Evolutionary conservation across 495 filamentous ascomycete genomes (phyloP), one percentile per base, ranked within the genome.

Genomic region (Xylaria bambusicola): DNA sequence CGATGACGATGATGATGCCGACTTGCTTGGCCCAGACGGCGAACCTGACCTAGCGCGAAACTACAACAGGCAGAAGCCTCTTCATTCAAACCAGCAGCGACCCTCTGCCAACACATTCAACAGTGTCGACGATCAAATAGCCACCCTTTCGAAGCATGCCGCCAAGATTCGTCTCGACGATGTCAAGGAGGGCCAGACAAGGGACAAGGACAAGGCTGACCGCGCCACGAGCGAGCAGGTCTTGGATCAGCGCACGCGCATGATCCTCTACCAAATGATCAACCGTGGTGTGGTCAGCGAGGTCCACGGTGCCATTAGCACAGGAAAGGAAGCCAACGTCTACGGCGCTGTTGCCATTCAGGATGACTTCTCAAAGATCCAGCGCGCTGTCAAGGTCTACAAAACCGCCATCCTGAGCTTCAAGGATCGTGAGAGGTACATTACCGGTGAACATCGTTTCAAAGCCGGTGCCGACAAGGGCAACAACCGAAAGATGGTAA

Each of bases 281-380:
- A 97, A 97, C 69, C 83, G 89, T 2, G 84, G 92, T 48, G 81
- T 97, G 15, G 84, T 90, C 18, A 90, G 91, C 69, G 80, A 82
- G 63, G 85, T 97, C 33, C 89, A 98, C 68, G 94, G 94, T 9
- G 92, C 92, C 71, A 77, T 98, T 61, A 94, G 90, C 41, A 97
- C 94, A 0, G 94, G 94, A 45, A 98, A 98, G 70, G 94, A 98
- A 73, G 94, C 94, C 45, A 98, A 98, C 62, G 94, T 98, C 20
- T 98, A 98, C 75, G 88, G 93, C 61, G 80, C 74, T 6, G 63
- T 75, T 13, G 66, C 73, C 12, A 73, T 81, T 20, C 63, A 71
- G 23, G 69, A 76, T 15, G 65, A 76, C 26, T 85, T 91, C 61
- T 57, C 64, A 6, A 60, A 70, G 0, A 62, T 74, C 18, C 72